These are phyloP conservation scores for Candida anutae DNA, from an alignment of 1,139 yeast genomes.

Conservation along the genomic window DNA sequence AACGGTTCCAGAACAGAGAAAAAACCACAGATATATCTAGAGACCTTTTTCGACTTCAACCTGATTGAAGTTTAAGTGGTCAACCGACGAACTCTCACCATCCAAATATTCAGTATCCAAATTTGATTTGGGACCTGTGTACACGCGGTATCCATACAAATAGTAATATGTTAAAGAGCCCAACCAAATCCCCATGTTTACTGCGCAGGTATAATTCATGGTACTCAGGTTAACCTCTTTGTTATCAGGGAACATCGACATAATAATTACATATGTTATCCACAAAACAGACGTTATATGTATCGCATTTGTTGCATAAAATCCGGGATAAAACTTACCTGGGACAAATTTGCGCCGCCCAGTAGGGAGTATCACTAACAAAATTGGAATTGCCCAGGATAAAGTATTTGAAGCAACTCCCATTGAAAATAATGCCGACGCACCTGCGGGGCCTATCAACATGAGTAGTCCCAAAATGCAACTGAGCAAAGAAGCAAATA, in stretches of 20 bases:
- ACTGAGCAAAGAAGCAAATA: slow-evolving; percentile 20
- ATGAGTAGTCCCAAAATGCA: slow-evolving; percentile 23
- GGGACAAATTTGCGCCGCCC: slow-evolving; percentile 24
- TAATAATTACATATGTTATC: slow-evolving; percentile 23
- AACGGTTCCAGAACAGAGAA: no score
- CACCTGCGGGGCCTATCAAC: slow-evolving; percentile 28
- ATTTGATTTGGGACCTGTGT: slow-evolving; percentile 30
- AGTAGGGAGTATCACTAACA: slow-evolving; percentile 32
- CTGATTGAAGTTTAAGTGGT: no score
- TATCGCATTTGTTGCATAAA: slow-evolving; percentile 14
- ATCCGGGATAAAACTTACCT: slow-evolving; percentile 27
- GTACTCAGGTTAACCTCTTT: slow-evolving; percentile 18
- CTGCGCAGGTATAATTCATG: slow-evolving; percentile 31
- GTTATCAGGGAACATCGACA: slow-evolving; percentile 33
- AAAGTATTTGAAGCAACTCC: slow-evolving; percentile 39
- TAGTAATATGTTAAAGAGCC: slow-evolving; percentile 20
- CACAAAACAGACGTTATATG: slow-evolving; percentile 20
- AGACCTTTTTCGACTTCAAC: no score
- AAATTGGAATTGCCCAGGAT: slow-evolving; percentile 35
- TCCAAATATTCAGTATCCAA: slow-evolving; percentile 9
- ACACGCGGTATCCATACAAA: slow-evolving; percentile 12
- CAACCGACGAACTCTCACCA: background rate
- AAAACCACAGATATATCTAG: no score
- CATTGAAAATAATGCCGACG: slow-evolving; percentile 43
- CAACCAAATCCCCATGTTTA: slow-evolving; percentile 29